Evolutionary conservation across 441 rosid species (phyloP), one percentile per base, ranked within the genome.

Genomic region (Pelargonium fulgidum): DNA sequence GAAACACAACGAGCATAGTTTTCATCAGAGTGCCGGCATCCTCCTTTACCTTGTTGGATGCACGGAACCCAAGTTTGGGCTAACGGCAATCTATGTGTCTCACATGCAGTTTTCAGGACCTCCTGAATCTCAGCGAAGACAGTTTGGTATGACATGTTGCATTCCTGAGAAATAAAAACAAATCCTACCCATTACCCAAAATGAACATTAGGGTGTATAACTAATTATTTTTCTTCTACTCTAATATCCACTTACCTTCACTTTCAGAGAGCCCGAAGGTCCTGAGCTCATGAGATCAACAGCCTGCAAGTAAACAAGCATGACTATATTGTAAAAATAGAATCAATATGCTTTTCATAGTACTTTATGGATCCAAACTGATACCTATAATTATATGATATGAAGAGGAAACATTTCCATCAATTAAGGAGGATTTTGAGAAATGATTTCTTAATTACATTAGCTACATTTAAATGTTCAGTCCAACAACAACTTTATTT

Each of bases 61-160:
- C 98, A 93, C 0, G 89, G 72, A 64, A 87, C 84, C 98, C 98
- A 93, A 48, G 90, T 83, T 72, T 88, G 98, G 72, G 92, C 96
- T 66, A 93, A 76, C 11, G 97, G 96, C 50, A 93, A 78, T 73
- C 81, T 73, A 59, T 93, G 90, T 0, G 91, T 84, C 83, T 86
- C 84, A 59, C 93, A 89, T 24, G 92, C 89, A 66, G 87, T 72
- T 82, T 79, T 88, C 76, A 93, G 79, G 70, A 93, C 84, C 59
- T 86, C 87, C 70, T 65, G 76, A 70, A 93, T 91, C 84, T 91
- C 97, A 0, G 91, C 89, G 67, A 93, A 69, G 62, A 85, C 93
- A 65, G 87, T 84, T 83, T 88, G 77, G 76, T 85, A 88, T 29
- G 84, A 79, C 19, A 76, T 70, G 77, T 77, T 75, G 65, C 67